phyloP scores from a whole-genome alignment of 2,329 filamentous ascomycete genomes.

The Colletotrichum lupini region DNA sequence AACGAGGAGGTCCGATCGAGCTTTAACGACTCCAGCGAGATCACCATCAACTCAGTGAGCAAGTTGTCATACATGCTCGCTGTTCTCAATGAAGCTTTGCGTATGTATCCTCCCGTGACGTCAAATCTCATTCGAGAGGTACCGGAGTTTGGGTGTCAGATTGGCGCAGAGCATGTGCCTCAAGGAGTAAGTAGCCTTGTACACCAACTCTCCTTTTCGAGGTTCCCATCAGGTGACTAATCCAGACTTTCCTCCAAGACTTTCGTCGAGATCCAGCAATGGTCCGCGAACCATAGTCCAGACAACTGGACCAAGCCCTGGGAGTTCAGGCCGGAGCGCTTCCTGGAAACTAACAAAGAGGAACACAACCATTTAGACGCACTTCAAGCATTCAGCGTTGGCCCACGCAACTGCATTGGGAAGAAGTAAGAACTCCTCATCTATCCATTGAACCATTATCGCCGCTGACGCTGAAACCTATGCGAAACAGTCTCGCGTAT shows the following conservation, averaged over 20 bases:
- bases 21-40: constrained; percentile 50
- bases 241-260: constrained; percentile 6
- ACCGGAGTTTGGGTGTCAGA: constrained; percentile 43
- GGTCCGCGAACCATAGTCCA: constrained; percentile 4
- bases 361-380: constrained; percentile 5
- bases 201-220: neutral
- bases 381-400: constrained; percentile 13
- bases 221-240: neutral
- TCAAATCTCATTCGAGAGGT: constrained; percentile 41
- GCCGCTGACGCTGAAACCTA: neutral
- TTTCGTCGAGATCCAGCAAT: constrained; percentile 16
- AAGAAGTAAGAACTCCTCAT: constrained; percentile 45
- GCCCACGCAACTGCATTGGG: constrained; percentile 30
- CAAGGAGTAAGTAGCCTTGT: constrained; percentile 43
- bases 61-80: constrained; percentile 52
- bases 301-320: constrained; percentile 47
- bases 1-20: constrained; percentile 50
- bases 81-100: constrained; percentile 54
- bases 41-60: constrained; percentile 46
- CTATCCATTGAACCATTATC: constrained; percentile 44
- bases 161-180: constrained; percentile 45
- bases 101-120: constrained; percentile 45
- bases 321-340: constrained; percentile 22
- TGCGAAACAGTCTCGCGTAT: constrained; percentile 8
- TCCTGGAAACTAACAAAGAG: neutral